Conservation (phyloP, 179 eudicot genomes). For the Silene coronaria region DNA sequence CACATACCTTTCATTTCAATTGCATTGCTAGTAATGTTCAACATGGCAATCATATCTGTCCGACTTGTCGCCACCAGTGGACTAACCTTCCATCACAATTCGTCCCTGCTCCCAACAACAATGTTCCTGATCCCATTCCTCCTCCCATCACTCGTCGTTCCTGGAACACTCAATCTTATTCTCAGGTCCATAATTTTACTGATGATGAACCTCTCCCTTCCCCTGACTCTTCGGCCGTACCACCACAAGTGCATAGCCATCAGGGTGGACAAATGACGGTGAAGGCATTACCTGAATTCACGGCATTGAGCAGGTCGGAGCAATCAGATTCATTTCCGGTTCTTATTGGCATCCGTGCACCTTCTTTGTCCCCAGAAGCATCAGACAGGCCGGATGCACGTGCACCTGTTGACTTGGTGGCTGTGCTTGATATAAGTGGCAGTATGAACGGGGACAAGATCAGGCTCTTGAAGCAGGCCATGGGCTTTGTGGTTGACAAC, state of each 20-base stretch:
- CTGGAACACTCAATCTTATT: background rate
- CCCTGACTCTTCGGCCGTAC: background rate
- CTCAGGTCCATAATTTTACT: slow-evolving; percentile 8
- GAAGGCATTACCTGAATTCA: slow-evolving; percentile 34
- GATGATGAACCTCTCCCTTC: slow-evolving; percentile 39
- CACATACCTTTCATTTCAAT: slow-evolving; percentile 44
- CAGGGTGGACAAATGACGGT: slow-evolving; percentile 20
- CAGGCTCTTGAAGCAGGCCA: slow-evolving; percentile 37
- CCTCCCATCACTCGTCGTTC: background rate
- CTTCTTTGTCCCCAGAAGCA: slow-evolving; percentile 29
- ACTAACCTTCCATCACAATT: slow-evolving; percentile 31
- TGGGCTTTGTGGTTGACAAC: slow-evolving; percentile 29
- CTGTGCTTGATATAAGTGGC: slow-evolving; percentile 49
- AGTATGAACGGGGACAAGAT: slow-evolving; percentile 48
- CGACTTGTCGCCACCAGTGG: slow-evolving; percentile 40
- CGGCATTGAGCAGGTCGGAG: slow-evolving; percentile 21
- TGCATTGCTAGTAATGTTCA: slow-evolving; percentile 37
- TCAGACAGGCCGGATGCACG: slow-evolving; percentile 16
- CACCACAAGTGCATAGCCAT: background rate
- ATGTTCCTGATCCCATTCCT: background rate
- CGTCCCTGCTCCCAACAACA: background rate
- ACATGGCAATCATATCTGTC: slow-evolving; percentile 36
- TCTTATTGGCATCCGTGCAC: slow-evolving; percentile 38
- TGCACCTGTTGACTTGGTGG: slow-evolving; percentile 38
- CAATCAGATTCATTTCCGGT: slow-evolving; percentile 28